Conservation (phyloP, 78 protist genomes). For the Monocercomonoides exilis region DNA sequence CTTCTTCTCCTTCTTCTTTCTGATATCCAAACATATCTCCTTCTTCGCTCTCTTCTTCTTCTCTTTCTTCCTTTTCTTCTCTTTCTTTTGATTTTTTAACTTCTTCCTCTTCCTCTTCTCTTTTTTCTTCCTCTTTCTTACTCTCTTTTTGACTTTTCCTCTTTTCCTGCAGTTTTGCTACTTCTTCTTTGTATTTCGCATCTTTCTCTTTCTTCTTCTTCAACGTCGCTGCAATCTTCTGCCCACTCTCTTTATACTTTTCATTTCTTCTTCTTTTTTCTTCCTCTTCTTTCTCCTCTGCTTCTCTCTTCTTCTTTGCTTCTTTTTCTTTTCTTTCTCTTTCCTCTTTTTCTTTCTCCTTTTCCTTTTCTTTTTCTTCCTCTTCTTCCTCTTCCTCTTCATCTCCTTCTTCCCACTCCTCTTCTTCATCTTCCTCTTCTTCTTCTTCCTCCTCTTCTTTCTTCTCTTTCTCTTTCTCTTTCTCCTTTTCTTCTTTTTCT, state of each 20-base stretch:
- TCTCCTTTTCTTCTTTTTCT: neutral
- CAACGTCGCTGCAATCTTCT: neutral
- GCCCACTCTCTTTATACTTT: neutral
- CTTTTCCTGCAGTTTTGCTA: too few relatives aligned
- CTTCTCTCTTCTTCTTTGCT: too few relatives aligned
- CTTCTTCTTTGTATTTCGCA: neutral
- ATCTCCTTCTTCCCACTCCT: too few relatives aligned
- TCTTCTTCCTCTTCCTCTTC: neutral
- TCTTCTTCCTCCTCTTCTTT: neutral
- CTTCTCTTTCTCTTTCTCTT: neutral
- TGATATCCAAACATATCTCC: too few relatives aligned
- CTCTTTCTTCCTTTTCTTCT: too few relatives aligned
- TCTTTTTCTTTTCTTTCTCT: too few relatives aligned
- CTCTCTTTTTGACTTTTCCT: too few relatives aligned
- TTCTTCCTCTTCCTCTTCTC: too few relatives aligned
- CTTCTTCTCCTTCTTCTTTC: constrained; percentile 17
- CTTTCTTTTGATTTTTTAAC: too few relatives aligned
- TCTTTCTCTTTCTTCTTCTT: neutral
- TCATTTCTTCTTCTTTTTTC: neutral
- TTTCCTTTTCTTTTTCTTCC: neutral
- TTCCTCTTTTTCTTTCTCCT: neutral
- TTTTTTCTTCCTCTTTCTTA: too few relatives aligned
- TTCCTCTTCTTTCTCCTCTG: too few relatives aligned
- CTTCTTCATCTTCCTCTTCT: neutral
- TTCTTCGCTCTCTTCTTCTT: too few relatives aligned